Percentiles rank a stretch among this genome's conserved stretches.
Evolutionary conservation across 2,329 filamentous ascomycete species (phyloP).

Genomic region (Coniochaeta prunicola): DNA sequence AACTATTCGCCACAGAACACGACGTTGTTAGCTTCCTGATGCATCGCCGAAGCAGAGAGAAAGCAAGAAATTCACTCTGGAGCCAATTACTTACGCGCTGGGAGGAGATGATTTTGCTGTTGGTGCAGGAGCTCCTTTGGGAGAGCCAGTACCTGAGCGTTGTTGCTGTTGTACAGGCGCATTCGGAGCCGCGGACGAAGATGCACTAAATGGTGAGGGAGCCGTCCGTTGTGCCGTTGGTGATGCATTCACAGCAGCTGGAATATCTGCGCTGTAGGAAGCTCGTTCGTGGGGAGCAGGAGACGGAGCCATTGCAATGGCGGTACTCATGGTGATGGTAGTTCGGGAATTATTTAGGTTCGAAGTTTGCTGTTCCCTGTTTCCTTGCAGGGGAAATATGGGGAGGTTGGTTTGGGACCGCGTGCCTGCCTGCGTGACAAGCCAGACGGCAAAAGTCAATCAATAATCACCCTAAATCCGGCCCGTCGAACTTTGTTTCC

Average conservation of each 20-base stretch:
- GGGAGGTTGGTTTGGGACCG: background rate
- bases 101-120: slow-evolving; percentile 48
- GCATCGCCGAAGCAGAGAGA: slow-evolving; percentile 6
- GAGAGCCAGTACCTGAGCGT: slow-evolving; percentile 48
- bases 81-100: slow-evolving; percentile 46
- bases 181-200: slow-evolving; percentile 27
- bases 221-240: slow-evolving; percentile 36
- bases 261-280: slow-evolving; percentile 45
- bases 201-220: slow-evolving; percentile 29
- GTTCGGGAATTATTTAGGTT: slow-evolving; percentile 3
- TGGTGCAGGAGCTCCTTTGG: slow-evolving; percentile 30
- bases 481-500: background rate
- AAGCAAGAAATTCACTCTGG: slow-evolving; percentile 2
- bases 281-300: slow-evolving; percentile 59
- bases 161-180: slow-evolving; percentile 18
- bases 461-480: background rate
- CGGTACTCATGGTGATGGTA: slow-evolving; percentile 49
- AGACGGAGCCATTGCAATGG: slow-evolving; percentile 62
- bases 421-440: background rate
- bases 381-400: background rate
- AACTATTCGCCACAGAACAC: slow-evolving; percentile 23
- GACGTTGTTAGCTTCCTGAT: slow-evolving; percentile 10
- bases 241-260: slow-evolving; percentile 26
- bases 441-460: background rate
- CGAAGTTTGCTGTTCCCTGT: background rate